Evolutionary conservation across 371 early-diverging fungal species (phyloP), one percentile per base, ranked within the genome.

Genomic region (Amoeboradix gromovi): DNA sequence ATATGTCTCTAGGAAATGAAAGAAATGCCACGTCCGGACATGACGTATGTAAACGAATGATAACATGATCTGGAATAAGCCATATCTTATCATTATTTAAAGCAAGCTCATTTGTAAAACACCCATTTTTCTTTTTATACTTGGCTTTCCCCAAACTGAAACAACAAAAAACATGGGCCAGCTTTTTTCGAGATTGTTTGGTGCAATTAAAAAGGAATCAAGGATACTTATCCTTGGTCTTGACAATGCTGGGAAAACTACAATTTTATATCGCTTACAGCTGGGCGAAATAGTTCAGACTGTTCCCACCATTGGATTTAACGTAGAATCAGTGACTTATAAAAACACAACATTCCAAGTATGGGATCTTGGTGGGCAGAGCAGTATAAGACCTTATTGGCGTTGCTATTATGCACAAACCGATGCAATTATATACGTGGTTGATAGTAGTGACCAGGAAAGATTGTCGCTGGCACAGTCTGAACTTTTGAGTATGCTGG

Each of bases 341-440:
- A 94, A 93, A 78, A 95, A 94, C 81, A 86, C 93, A 77, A 91
- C 90, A 73, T 93, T 95, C 82, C 91, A 92, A 75, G 87, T 90
- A 28, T 92, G 92, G 92, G 92, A 92, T 82, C 85, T 95, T 71
- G 96, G 96, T 69, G 96, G 94, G 73, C 92, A 92, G 80, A 90
- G 90, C 75, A 91, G 90, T 79, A 95, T 95, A 74, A 85, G 96
- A 67, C 86, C 88, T 0, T 89, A 88, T 76, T 90, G 91, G 91
- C 80, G 90, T 70, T 88, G 88, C 77, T 86, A 85, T 77, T 95
- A 92, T 80, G 88, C 91, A 74, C 92, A 93, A 77, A 94, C 94
- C 28, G 91, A 94, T 74, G 94, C 93, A 30, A 87, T 95, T 71
- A 92, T 95, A 71, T 95, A 91, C 74, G 94, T 95, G 29, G 92